These are phyloP conservation scores for Micromonas commoda DNA, from an alignment of 139 green algal species.

Conservation along the genomic window DNA sequence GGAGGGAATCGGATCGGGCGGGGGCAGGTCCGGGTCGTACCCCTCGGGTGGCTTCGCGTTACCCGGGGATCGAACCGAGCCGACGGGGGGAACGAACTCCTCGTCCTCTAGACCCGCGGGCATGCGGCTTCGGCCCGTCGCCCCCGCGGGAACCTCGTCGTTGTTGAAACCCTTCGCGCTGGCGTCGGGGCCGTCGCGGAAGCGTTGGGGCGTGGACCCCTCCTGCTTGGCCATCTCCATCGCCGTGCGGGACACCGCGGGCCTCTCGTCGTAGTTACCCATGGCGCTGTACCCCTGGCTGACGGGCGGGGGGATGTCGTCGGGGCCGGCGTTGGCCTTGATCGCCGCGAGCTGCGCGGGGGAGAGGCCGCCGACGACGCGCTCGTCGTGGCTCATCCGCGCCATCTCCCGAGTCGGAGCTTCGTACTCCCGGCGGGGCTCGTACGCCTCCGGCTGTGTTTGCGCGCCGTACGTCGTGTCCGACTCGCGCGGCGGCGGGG, in stretches of 20 bases:
- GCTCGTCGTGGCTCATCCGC: neutral
- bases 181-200: neutral
- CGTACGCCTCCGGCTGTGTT: neutral
- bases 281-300: neutral
- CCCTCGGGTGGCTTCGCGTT: conserved; percentile 4
- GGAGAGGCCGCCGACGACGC: neutral
- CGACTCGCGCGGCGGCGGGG: neutral
- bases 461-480: neutral
- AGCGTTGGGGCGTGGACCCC: neutral
- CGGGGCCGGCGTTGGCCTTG: neutral
- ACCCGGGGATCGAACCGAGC: too few species aligned
- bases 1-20: conserved; percentile 53
- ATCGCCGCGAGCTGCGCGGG: neutral
- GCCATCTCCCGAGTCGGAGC: neutral
- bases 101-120: neutral
- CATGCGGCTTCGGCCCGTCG: neutral
- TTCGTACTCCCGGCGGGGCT: neutral
- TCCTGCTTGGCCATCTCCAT: too few species aligned
- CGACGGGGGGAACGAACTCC: neutral
- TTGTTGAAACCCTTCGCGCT: neutral
- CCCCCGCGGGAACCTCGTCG: conserved; percentile 10
- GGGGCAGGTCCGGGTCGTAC: conserved; percentile 48
- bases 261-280: neutral
- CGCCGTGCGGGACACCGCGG: neutral
- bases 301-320: neutral